Evolutionary conservation across 177 flowering plant genomes (phyloP).

Genomic region (Tripterygium wilfordii): DNA sequence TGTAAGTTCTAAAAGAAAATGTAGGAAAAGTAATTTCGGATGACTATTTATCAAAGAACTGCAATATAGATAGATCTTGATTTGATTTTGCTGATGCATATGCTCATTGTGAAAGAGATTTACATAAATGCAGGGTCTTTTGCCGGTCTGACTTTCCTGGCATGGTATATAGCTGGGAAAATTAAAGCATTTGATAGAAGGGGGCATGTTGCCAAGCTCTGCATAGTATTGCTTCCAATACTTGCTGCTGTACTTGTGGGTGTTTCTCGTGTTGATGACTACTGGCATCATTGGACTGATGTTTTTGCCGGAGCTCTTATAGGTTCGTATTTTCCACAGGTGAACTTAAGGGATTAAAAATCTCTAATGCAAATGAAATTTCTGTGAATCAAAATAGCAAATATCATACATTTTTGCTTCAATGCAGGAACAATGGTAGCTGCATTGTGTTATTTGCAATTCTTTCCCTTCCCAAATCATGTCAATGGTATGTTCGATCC

Average conservation of each 20-base stretch:
- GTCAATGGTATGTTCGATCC: constrained; percentile 5
- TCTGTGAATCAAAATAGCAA: too few species aligned
- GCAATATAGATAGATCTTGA: too few species aligned
- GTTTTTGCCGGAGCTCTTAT: constrained; percentile 25
- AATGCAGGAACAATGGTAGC: constrained; percentile 13
- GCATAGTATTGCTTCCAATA: constrained; percentile 16
- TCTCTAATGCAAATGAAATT: background rate
- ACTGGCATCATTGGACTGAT: constrained; percentile 35
- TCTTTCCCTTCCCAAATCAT: constrained; percentile 18
- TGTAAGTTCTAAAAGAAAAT: too few species aligned
- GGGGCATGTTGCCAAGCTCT: constrained; percentile 29
- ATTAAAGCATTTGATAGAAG: constrained; percentile 20
- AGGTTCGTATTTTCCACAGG: constrained; percentile 5
- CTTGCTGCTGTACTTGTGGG: constrained; percentile 23
- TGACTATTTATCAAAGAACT: too few species aligned
- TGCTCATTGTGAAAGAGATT: too few species aligned
- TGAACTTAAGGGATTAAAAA: background rate
- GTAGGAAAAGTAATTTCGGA: too few species aligned
- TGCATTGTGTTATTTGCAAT: constrained; percentile 22
- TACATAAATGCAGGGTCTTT: constrained; percentile 36
- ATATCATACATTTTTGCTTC: background rate
- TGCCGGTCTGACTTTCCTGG: constrained; percentile 21
- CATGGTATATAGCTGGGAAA: constrained; percentile 24
- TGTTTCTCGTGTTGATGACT: constrained; percentile 29
- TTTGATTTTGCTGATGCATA: too few species aligned